Conservation (phyloP, 1,139 yeast genomes). For the Neolecta irregularis region DNA sequence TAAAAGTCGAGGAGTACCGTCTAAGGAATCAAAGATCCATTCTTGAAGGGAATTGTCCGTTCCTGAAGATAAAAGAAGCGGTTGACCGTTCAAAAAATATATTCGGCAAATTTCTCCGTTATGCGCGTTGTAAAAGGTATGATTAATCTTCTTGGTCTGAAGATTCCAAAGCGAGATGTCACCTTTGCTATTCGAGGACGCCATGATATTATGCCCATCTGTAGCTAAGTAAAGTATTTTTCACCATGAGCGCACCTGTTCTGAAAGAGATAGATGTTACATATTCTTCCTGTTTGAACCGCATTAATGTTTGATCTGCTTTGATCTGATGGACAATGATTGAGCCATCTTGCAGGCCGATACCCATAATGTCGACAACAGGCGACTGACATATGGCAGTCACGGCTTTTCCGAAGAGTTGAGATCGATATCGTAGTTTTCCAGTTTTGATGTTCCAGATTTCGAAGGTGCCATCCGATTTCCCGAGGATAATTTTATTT, state of each 20-base stretch:
- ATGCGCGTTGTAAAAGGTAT: conserved; percentile 59
- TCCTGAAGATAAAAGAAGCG: conserved; percentile 80
- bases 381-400: conserved; percentile 71
- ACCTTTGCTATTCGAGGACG: conserved; percentile 66
- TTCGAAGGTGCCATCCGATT: conserved; percentile 19
- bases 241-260: conserved; percentile 20
- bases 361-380: conserved; percentile 64
- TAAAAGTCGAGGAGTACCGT: conserved; percentile 71
- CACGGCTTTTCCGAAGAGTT: conserved; percentile 28
- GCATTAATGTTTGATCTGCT: conserved; percentile 45
- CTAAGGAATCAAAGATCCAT: conserved; percentile 81
- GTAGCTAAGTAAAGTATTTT: conserved; percentile 21
- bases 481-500: conserved; percentile 63
- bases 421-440: conserved; percentile 46
- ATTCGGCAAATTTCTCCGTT: conserved; percentile 53
- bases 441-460: conserved; percentile 28
- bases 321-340: conserved; percentile 53
- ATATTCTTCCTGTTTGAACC: conserved; percentile 42
- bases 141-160: conserved; percentile 55
- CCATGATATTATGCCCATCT: conserved; percentile 75
- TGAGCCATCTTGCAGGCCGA: conserved; percentile 60
- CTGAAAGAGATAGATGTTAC: conserved; percentile 71
- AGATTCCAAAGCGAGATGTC: conserved; percentile 77
- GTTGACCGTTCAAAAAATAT: conserved; percentile 77
- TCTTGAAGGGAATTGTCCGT: conserved; percentile 84